These are phyloP conservation scores for Camellia sinensis DNA, from an alignment of 148 eudicot genomes.

Conservation along the genomic window DNA sequence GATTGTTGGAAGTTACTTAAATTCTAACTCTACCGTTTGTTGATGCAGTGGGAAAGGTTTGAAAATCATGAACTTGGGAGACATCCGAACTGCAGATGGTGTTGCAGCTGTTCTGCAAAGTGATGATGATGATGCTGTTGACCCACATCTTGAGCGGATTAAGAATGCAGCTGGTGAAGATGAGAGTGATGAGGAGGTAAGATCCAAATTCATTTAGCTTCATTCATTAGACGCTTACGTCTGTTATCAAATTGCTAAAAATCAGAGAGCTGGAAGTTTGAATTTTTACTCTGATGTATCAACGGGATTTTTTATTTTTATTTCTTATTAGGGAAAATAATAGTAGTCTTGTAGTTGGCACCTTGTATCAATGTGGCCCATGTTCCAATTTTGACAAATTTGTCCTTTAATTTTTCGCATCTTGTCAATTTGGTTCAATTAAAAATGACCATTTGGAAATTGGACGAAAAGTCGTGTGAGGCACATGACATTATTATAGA, in stretches of 20 bases:
- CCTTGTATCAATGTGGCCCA: too few species aligned
- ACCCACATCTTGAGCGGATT: conserved; percentile 90
- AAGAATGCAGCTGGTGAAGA: conserved; percentile 65
- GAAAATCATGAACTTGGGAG: conserved; percentile 72
- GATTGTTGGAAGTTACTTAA: neutral
- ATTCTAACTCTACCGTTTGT: neutral
- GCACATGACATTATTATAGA: too few species aligned
- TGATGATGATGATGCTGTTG: conserved; percentile 73
- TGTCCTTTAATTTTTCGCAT: too few species aligned
- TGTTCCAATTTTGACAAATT: too few species aligned
- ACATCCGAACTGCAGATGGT: conserved; percentile 38
- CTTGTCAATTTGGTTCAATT: too few species aligned
- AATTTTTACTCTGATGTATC: neutral
- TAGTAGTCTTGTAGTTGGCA: too few species aligned
- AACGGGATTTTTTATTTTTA: neutral
- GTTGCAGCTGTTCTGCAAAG: conserved; percentile 60
- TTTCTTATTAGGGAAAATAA: too few species aligned
- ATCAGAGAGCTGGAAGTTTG: neutral
- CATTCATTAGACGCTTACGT: neutral
- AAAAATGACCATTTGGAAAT: too few species aligned
- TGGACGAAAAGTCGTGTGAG: too few species aligned
- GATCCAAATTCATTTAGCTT: neutral
- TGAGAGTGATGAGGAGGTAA: conserved; percentile 93
- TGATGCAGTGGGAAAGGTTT: conserved; percentile 64
- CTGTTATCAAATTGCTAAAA: neutral